These are phyloP conservation scores for Malassezia caprae DNA, from an alignment of 1,284 basidiomycete genomes.

Conservation along the genomic window DNA sequence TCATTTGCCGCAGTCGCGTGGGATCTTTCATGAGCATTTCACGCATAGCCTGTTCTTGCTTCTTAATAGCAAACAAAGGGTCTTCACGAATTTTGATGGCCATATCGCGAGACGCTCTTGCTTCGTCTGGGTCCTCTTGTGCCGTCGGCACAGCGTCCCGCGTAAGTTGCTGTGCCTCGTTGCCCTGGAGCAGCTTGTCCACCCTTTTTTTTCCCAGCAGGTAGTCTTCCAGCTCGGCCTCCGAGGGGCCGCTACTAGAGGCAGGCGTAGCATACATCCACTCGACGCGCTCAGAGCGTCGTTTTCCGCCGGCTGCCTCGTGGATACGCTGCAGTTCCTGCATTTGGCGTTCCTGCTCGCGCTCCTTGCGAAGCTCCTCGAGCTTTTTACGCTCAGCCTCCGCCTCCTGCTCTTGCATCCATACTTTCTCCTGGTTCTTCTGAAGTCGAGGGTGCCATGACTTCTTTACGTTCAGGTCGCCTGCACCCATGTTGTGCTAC, in stretches of 20 bases:
- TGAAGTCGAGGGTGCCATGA: slow-evolving; percentile 93
- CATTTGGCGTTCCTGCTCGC: slow-evolving; percentile 89
- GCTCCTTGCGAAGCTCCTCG: slow-evolving; percentile 88
- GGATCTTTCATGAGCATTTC: slow-evolving; percentile 84
- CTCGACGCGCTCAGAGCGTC: slow-evolving; percentile 81
- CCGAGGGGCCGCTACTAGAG: slow-evolving; percentile 66
- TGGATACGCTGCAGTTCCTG: slow-evolving; percentile 81
- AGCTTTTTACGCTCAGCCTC: slow-evolving; percentile 96
- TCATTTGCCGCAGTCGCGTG: slow-evolving; percentile 58
- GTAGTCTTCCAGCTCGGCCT: slow-evolving; percentile 81
- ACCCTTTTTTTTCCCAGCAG: slow-evolving; percentile 95
- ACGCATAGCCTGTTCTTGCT: slow-evolving; percentile 88
- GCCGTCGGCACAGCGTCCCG: slow-evolving; percentile 18
- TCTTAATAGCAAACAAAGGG: slow-evolving; percentile 87
- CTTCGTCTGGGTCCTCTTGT: slow-evolving; percentile 48
- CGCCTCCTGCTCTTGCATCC: slow-evolving; percentile 94
- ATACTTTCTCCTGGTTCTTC: slow-evolving; percentile 97
- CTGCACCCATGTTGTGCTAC: slow-evolving; percentile 65
- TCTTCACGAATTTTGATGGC: slow-evolving; percentile 91
- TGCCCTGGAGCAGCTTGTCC: slow-evolving; percentile 76
- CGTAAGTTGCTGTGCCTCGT: slow-evolving; percentile 61
- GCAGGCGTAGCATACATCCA: slow-evolving; percentile 99
- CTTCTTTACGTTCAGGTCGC: slow-evolving; percentile 77
- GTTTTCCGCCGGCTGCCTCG: slow-evolving; percentile 77
- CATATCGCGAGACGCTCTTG: slow-evolving; percentile 66